Base-by-base conservation (phyloP, 2,329 filamentous ascomycete genomes). In the Pseudogymnoascus sp. region DNA sequence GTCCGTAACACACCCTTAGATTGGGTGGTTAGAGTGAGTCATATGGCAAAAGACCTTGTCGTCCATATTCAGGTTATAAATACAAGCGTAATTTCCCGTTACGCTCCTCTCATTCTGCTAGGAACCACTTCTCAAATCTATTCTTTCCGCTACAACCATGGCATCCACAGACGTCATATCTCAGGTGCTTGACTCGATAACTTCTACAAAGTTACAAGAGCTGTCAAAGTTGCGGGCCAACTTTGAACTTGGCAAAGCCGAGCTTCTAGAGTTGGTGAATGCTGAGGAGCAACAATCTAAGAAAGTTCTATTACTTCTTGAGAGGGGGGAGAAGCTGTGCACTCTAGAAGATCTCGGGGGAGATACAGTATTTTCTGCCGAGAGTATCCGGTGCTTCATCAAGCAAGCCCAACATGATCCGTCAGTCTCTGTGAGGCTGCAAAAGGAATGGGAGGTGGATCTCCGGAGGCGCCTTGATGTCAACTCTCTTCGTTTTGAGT, bases 171-270 rank as follows among this genome's bases (percentile, higher is more conserved):
- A 74, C 26, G 68, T 76, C 60, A 74, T 83, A 22, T 81, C 82
- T 10, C 77, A 82, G 61, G 83, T 81, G 14, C 77, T 84, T 28
- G 76, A 78, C 56, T 79, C 80, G 38, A 81, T 84, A 68, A 84
- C 81, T n/a, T 72, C 74, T 26, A 81, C 80, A 66, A 86, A 85
- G 68, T 79, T 85, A 64, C 74, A 76, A 14, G 81, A 86, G 68
- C 76, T 86, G 6, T 75, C 78, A 16, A 80, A 79, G 64, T 78
- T 83, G 65, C 80, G 79, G 38, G 70, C 72, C 0, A 71, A 77
- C 2, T 85, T 82, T 67, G 77, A 81, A 62, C 70, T 70, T 38
- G 77, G 74, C 38, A 83, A 84, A 66, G 66, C 70, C 1, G 68
- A 75, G 2, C 75, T 82, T 7, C 66, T 79, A 16, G 66, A 72